A percentile compares a stretch with the other conserved stretches of the same genome.
phyloP scores from a whole-genome alignment of 306 rosid species.

The Datisca glomerata region DNA sequence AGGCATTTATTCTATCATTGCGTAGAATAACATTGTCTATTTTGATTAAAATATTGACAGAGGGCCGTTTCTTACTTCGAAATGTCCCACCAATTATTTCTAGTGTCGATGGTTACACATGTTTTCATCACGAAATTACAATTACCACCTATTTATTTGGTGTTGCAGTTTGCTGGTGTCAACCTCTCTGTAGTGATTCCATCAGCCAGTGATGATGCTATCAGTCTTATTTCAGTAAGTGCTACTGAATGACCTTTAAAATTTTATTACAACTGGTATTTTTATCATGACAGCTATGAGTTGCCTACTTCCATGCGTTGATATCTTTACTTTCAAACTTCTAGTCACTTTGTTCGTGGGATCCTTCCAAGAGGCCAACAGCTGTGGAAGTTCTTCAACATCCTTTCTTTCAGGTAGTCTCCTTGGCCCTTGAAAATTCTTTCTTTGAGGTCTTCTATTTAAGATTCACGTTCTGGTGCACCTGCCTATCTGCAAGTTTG shows the following conservation, averaged over 20 bases:
- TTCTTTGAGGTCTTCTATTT: no score
- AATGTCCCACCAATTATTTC: no score
- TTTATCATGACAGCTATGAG: neutral
- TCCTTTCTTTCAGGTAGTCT: constrained; percentile 83
- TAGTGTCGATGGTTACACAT: no score
- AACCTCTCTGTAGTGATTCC: constrained; percentile 64
- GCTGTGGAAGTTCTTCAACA: constrained; percentile 91
- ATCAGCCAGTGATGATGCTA: constrained; percentile 61
- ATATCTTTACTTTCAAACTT: neutral
- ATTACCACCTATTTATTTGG: no score
- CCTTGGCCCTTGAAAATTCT: no score
- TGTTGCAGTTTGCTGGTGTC: constrained; percentile 56
- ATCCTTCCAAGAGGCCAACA: constrained; percentile 87
- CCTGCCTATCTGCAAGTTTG: neutral
- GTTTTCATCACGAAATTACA: no score
- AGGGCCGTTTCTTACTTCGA: no score
- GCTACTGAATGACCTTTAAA: neutral
- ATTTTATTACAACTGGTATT: neutral
- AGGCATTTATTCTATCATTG: neutral
- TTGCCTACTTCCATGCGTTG: neutral
- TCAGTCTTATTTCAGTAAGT: constrained; percentile 72
- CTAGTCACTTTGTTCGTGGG: constrained; percentile 96
- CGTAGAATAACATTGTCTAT: no score
- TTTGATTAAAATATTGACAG: no score
- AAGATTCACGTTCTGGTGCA: neutral